phyloP scores from a whole-genome alignment of 305 asterid genomes.

The Solanum chacoense region DNA sequence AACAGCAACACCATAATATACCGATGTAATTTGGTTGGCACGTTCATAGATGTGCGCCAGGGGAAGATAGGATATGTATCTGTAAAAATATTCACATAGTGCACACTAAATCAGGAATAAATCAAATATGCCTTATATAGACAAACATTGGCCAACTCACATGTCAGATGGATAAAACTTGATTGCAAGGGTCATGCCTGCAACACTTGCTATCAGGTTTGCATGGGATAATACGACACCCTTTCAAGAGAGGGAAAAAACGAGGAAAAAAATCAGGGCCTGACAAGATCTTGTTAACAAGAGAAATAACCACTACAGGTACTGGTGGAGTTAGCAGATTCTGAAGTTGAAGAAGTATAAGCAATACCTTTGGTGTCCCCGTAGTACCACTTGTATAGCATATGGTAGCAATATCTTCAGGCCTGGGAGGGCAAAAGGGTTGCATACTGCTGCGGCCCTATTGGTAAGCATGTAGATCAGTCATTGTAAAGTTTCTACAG shows the following conservation, averaged over 20 bases:
- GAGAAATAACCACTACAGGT: background rate
- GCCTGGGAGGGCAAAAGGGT: conserved; percentile 85
- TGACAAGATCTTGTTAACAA: background rate
- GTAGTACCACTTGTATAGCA: conserved; percentile 99
- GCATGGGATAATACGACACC: conserved; percentile 88
- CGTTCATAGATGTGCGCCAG: conserved; percentile 99
- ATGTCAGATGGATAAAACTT: conserved; percentile 64
- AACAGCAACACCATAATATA: conserved; percentile 65
- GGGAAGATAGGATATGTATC: conserved; percentile 95
- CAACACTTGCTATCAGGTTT: conserved; percentile 70
- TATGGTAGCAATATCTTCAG: conserved; percentile 79
- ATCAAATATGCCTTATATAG: background rate
- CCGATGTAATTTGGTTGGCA: conserved; percentile 57
- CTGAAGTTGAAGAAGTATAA: background rate
- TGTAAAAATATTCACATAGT: conserved; percentile 12
- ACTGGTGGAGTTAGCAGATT: background rate
- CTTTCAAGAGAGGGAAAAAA: conserved; percentile 17
- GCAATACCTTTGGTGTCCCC: conserved; percentile 87
- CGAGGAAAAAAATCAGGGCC: background rate
- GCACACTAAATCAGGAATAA: background rate
- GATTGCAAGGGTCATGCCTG: conserved; percentile 45
- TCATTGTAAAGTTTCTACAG: background rate
- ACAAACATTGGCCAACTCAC: conserved; percentile 38
- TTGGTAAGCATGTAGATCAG: background rate
- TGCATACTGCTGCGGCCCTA: conserved; percentile 65